Base-by-base conservation (phyloP, 345 rosid genomes). In the Eucalyptus paniculata region DNA sequence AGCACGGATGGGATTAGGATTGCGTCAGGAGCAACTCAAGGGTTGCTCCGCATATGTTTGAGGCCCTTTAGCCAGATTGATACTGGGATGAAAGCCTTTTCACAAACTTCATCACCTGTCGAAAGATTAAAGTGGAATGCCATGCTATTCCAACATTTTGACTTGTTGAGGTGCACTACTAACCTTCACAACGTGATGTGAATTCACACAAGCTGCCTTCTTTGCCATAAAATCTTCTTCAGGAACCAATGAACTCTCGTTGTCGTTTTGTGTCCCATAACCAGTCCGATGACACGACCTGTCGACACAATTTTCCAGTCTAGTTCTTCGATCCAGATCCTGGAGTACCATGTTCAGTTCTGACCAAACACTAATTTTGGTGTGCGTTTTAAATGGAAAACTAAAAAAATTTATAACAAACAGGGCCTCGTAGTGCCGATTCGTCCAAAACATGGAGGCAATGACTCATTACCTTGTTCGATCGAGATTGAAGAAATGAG, bases 161-260 rank as follows among this genome's bases (percentile, higher is more conserved):
- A 62, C 17, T 62, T 4, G 0, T 62, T 4, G 32, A 62, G 18
- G 5, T 30, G 69, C 30, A 1, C 6, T 30, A 62, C 69, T 62
- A 62, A 62, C 69, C 69, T 62, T 62, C 69, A 6, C 69, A 62
- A 62, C 16, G 4, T 3, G 67, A 60, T 6, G 67, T 60, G 4
- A 17, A 60, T 60, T 17, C 32, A 58, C 12, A 1, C 16, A 5
- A 26, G 7, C 67, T 15, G 0, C 0, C 28, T 28, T 51, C 67
- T 60, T 5, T 26, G 7, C 67, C 16, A 3, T 12, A 26, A 5
- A 60, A 60, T 6, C 67, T 60, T 60, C 67, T 26, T 28, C 4
- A 60, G 1, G n/a, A 5, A 34, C 12, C 24, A 69, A 34, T 1
- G 56, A 10, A 34, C 40, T 37, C 26, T 9, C 14, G 44, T 72